Evolutionary conservation across 2,329 filamentous ascomycete genomes (phyloP), one percentile per base, ranked within the genome.

Genomic region (Penicillium frequentans): DNA sequence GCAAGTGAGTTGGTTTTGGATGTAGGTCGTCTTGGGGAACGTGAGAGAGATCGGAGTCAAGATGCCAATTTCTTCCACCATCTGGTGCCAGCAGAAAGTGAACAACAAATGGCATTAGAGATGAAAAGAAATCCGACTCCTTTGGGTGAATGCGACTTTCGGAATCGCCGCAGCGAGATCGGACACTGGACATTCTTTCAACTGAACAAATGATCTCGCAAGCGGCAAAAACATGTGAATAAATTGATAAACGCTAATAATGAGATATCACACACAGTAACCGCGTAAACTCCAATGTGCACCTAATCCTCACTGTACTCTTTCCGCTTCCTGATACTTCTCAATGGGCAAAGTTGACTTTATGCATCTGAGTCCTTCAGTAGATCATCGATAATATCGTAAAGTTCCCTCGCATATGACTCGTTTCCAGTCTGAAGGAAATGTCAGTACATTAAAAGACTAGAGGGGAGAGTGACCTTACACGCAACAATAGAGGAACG

Each of bases 401-500:
- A 81, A 21, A 83, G 72, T 56, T 81, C 79, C 49, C 76, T 73
- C 21, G 80, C 74, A 44, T 74, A 71, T 35, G 79, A 74, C 67
- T 78, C 73, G 71, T 72, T 81, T 72, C 67, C 70, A 48, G 70
- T 71, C 75, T 77, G 55, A 19, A n/a, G 43, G 14, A 31, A 23
- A 45, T 46, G 48, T 53, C 24, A 59, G 33, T 16, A 59, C 4
- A 31, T 11, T 9, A 1, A 31, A n/a, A 2, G 11, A 35, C 1
- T n/a, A 26, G n/a, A n/a, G 31, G 11, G 14, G 27, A 10, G 7
- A 23, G 16, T 19, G 13, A 23, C 37, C 76, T 66, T 75, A 87
- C 85, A 75, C 84, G 84, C 35, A 88, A 71, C 61, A 86, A 74
- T 55, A 85, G 74, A 56, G 81, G 77, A 37, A 84, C 78, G 11